Conservation (phyloP, 805 yeast genomes). For the Ogataea nitratoaversa region DNA sequence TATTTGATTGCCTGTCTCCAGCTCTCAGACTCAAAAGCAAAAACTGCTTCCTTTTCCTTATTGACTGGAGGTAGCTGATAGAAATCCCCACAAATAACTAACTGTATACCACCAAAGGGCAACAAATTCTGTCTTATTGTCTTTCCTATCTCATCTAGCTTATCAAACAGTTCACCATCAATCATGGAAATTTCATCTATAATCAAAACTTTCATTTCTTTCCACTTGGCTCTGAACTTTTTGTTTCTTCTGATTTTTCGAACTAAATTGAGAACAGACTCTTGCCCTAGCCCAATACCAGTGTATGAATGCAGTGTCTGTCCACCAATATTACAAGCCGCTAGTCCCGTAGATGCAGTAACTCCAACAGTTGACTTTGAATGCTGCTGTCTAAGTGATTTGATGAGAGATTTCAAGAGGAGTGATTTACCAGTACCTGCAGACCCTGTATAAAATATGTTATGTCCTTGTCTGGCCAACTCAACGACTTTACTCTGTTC, state of each 20-base stretch:
- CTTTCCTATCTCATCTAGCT: conserved; percentile 57
- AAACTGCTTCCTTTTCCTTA: conserved; percentile 33
- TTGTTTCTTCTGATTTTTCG: conserved; percentile 51
- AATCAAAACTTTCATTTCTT: conserved; percentile 50
- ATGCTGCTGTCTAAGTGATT: conserved; percentile 42
- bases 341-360: conserved; percentile 82
- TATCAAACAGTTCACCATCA: conserved; percentile 63
- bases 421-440: conserved; percentile 99
- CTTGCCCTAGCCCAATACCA: conserved; percentile 72
- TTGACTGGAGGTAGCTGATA: conserved; percentile 77
- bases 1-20: conserved; percentile 58
- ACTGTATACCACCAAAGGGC: conserved; percentile 81
- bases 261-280: conserved; percentile 40
- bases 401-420: conserved; percentile 61
- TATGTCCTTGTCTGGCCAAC: conserved; percentile 56
- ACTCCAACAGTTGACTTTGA: conserved; percentile 56
- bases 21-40: conserved; percentile 61
- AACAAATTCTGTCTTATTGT: conserved; percentile 35
- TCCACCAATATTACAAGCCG: conserved; percentile 81
- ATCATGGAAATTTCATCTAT: conserved; percentile 82
- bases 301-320: conserved; percentile 72
- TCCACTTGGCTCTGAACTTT: conserved; percentile 53
- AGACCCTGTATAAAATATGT: conserved; percentile 90
- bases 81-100: conserved; percentile 76
- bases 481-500: conserved; percentile 68